Evolutionary conservation across 73 alveolate genomes (phyloP).

Genomic region (Tetrahymena borealis): DNA sequence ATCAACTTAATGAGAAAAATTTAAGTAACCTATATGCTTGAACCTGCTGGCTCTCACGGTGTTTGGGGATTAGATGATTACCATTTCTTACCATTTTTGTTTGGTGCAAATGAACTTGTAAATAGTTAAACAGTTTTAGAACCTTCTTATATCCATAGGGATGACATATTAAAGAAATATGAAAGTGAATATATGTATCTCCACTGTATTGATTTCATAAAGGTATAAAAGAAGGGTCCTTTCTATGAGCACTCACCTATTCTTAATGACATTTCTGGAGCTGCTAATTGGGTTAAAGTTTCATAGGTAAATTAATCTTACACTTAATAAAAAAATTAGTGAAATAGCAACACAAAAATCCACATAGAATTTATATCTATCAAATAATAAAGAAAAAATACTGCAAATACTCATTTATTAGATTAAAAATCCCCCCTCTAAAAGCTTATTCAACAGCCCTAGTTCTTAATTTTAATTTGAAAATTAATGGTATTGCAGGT

Average conservation of each 20-base stretch:
- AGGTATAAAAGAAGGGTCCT: conserved; percentile 85
- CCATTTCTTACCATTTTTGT: conserved; percentile 90
- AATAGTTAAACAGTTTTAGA: conserved; percentile 45
- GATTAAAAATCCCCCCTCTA: too few relatives aligned
- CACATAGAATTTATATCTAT: too few relatives aligned
- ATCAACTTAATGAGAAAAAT: conserved; percentile 86
- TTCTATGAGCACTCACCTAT: conserved; percentile 96
- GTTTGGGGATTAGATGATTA: conserved; percentile 99
- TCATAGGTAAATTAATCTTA: not conserved
- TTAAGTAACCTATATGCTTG: conserved; percentile 84
- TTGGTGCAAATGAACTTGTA: conserved; percentile 92
- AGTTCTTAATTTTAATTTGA: too few relatives aligned
- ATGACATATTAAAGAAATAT: conserved; percentile 51
- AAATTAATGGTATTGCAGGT: too few relatives aligned
- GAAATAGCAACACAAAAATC: too few relatives aligned
- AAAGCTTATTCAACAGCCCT: too few relatives aligned
- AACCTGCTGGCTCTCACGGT: conserved; percentile 99
- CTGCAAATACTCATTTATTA: too few relatives aligned
- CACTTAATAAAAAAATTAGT: too few relatives aligned
- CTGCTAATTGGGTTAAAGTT: conserved; percentile 78
- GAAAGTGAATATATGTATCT: conserved; percentile 79
- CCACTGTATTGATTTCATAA: conserved; percentile 84
- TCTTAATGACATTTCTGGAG: conserved; percentile 87
- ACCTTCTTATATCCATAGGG: conserved; percentile 80
- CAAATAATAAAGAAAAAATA: too few relatives aligned